Percentiles rank a stretch among this genome's conserved stretches.
phyloP scores from a whole-genome alignment of 164 flowering plant genomes.

The Nymphaea thermarum region DNA sequence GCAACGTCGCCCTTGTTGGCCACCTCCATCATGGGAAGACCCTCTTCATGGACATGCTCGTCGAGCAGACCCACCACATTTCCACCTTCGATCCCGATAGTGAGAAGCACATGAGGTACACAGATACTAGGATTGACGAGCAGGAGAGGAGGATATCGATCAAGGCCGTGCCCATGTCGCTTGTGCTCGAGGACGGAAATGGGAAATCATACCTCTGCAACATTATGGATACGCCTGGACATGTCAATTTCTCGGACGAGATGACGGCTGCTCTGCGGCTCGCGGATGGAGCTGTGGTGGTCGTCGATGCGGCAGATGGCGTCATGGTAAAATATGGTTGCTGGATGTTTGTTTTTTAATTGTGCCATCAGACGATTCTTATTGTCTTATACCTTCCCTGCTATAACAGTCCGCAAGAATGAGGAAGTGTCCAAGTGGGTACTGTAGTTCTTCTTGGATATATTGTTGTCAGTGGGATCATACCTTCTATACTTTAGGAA shows the following conservation, averaged over 20 bases:
- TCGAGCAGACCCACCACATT: slow-evolving; percentile 92
- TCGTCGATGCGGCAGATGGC: slow-evolving; percentile 27
- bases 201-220: slow-evolving; percentile 87
- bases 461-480: too few species aligned
- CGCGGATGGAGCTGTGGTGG: slow-evolving; percentile 88
- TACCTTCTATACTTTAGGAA: too few species aligned
- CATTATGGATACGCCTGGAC: slow-evolving; percentile 96
- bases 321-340: slow-evolving; percentile 20
- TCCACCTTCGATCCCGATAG: slow-evolving; percentile 71
- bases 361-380: background rate
- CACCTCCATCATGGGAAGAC: slow-evolving; percentile 94
- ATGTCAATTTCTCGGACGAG: slow-evolving; percentile 95
- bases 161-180: slow-evolving; percentile 92
- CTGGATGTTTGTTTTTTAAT: background rate
- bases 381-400: too few species aligned
- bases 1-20: slow-evolving; percentile 95
- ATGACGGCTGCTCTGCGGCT: slow-evolving; percentile 97
- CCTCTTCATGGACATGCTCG: slow-evolving; percentile 93
- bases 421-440: too few species aligned
- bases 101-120: slow-evolving; percentile 97
- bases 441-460: too few species aligned
- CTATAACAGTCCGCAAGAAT: too few species aligned
- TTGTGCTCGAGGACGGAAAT: slow-evolving; percentile 91
- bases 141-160: slow-evolving; percentile 97
- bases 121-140: slow-evolving; percentile 97